Evolutionary conservation across 108 stramenopile genomes (phyloP).

Genomic region (Cyclotella atomus): DNA sequence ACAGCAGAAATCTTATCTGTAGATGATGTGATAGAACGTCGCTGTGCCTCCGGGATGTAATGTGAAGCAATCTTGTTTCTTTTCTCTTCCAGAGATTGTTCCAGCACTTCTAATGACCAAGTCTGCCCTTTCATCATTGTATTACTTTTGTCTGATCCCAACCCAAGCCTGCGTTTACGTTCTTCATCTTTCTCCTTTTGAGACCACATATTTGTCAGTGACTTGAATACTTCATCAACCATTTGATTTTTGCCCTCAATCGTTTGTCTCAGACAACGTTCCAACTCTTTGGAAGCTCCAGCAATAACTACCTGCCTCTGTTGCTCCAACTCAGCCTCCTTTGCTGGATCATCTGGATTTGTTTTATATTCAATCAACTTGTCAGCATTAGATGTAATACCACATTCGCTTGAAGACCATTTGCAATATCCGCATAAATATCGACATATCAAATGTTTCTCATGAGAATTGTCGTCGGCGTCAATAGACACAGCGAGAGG

Average conservation of each 20-base stretch:
- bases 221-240: slow-evolving; percentile 29
- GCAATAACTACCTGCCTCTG: slow-evolving; percentile 27
- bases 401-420: slow-evolving; percentile 47
- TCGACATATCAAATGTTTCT: slow-evolving; percentile 34
- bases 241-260: slow-evolving; percentile 29
- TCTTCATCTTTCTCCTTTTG: slow-evolving; percentile 44
- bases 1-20: not conserved
- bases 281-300: slow-evolving; percentile 38
- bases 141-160: not conserved
- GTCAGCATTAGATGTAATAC: slow-evolving; percentile 38
- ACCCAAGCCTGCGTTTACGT: slow-evolving; percentile 29
- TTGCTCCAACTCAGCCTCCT: slow-evolving; percentile 22
- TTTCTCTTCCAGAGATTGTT: slow-evolving; percentile 53
- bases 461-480: not conserved
- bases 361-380: slow-evolving; percentile 36
- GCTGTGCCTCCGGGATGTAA: not conserved
- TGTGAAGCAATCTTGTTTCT: slow-evolving; percentile 27
- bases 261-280: slow-evolving; percentile 27
- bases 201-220: slow-evolving; percentile 33
- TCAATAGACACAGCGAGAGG: slow-evolving; percentile 50
- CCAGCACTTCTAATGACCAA: slow-evolving; percentile 70
- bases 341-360: slow-evolving; percentile 11
- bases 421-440: slow-evolving; percentile 48
- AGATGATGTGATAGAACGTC: not conserved
- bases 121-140: slow-evolving; percentile 8